These are phyloP conservation scores for Pythium sukuiense DNA, from an alignment of 352 stramenopile genomes.

Conservation along the genomic window DNA sequence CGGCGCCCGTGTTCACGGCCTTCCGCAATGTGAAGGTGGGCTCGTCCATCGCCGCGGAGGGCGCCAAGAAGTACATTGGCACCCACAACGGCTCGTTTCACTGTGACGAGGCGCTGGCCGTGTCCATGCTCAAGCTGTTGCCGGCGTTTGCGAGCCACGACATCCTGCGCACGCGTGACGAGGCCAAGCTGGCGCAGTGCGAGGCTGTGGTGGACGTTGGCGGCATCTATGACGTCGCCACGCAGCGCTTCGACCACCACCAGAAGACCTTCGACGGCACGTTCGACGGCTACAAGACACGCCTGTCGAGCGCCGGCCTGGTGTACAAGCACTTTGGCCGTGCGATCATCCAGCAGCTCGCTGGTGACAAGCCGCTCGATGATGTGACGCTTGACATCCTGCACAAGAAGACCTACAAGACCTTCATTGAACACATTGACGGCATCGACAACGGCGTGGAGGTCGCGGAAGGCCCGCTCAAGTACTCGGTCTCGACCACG, in stretches of 20 bases:
- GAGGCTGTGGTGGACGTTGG: constrained; percentile 98
- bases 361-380: constrained; percentile 45
- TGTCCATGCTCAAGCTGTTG: constrained; percentile 96
- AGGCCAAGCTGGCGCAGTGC: constrained; percentile 87
- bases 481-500: constrained; percentile 78
- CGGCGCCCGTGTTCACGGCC: constrained; percentile 56
- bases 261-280: constrained; percentile 92
- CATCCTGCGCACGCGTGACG: constrained; percentile 89
- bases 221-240: constrained; percentile 91
- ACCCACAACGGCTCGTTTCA: constrained; percentile 98
- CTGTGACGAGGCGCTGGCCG: constrained; percentile 97
- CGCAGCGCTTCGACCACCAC: constrained; percentile 97
- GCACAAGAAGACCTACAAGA: constrained; percentile 94
- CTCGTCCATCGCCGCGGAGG: constrained; percentile 37
- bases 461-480: constrained; percentile 50
- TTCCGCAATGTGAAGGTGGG: constrained; percentile 58
- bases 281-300: constrained; percentile 75
- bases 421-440: constrained; percentile 98
- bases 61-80: constrained; percentile 88
- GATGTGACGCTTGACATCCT: constrained; percentile 80
- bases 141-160: constrained; percentile 86
- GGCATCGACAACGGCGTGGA: constrained; percentile 99
- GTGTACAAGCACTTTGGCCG: constrained; percentile 99
- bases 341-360: constrained; percentile 91
- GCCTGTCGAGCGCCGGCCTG: constrained; percentile 95